Conservation (phyloP, 148 eudicot species). For the Heliosperma pusillum region DNA sequence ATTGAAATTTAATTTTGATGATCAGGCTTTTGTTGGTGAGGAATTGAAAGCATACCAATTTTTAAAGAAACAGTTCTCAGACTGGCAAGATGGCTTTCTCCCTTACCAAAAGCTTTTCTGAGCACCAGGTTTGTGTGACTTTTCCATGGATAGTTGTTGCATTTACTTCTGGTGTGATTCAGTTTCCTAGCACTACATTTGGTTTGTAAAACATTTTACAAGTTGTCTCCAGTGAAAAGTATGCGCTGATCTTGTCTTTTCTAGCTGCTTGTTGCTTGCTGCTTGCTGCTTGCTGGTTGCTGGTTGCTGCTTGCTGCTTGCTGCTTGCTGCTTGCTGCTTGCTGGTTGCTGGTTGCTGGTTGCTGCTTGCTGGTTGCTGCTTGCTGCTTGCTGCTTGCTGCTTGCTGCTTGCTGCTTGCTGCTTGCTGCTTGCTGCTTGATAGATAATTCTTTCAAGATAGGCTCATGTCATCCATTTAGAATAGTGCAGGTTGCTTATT, state of each 20-base stretch:
- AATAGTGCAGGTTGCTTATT: background rate
- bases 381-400: background rate
- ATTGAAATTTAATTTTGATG: conserved; percentile 8
- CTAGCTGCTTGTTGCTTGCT: background rate
- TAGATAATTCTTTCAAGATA: no score
- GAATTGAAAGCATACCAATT: conserved; percentile 8
- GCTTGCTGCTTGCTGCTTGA: background rate
- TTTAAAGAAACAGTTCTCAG: conserved; percentile 13
- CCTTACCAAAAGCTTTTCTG: conserved; percentile 41
- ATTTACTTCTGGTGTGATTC: background rate
- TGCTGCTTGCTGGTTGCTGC: background rate
- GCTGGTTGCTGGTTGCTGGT: no score
- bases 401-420: background rate
- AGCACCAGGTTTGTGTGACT: conserved; percentile 55
- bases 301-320: background rate
- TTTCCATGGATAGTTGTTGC: background rate
- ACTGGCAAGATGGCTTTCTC: conserved; percentile 11
- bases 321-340: background rate
- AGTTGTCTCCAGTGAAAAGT: background rate
- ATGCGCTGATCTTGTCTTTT: background rate
- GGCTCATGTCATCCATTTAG: background rate
- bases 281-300: background rate
- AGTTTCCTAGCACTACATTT: background rate
- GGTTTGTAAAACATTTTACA: background rate
- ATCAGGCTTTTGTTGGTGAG: background rate